A percentile compares a stretch with the other conserved stretches of the same genome.
Evolutionary conservation across 164 flowering plant species (phyloP).

Genomic region (Saururus chinensis): DNA sequence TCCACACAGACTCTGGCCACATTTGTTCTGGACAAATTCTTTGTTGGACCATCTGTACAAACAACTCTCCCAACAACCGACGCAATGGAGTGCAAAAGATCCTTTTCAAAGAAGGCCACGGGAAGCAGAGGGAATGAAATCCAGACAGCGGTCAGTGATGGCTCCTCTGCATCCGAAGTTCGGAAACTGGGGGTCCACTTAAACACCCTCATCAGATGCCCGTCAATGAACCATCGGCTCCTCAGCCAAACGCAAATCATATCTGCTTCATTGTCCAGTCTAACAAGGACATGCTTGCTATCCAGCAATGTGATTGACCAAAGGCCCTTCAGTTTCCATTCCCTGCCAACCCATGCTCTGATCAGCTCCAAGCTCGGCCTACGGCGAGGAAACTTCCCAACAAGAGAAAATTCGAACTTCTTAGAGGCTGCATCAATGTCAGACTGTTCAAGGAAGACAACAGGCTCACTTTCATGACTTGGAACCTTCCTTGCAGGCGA

Average conservation of each 20-base stretch:
- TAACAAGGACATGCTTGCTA: background rate
- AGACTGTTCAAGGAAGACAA: background rate
- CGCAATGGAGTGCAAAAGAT: constrained; percentile 1
- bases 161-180: background rate
- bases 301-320: background rate
- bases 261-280: background rate
- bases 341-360: background rate
- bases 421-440: background rate
- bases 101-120: background rate
- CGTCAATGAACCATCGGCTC: background rate
- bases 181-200: constrained; percentile 2
- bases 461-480: too few species aligned
- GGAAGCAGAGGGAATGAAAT: background rate
- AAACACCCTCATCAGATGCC: constrained; percentile 1
- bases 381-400: background rate
- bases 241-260: background rate
- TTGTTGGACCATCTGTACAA: background rate
- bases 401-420: background rate
- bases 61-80: background rate
- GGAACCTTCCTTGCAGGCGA: too few species aligned
- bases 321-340: background rate
- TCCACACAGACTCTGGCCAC: constrained; percentile 2
- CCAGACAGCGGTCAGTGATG: background rate
- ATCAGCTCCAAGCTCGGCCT: background rate
- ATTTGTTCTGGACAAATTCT: background rate